Base-by-base conservation (phyloP, 1,284 basidiomycete species). In the Mycena citricolor region DNA sequence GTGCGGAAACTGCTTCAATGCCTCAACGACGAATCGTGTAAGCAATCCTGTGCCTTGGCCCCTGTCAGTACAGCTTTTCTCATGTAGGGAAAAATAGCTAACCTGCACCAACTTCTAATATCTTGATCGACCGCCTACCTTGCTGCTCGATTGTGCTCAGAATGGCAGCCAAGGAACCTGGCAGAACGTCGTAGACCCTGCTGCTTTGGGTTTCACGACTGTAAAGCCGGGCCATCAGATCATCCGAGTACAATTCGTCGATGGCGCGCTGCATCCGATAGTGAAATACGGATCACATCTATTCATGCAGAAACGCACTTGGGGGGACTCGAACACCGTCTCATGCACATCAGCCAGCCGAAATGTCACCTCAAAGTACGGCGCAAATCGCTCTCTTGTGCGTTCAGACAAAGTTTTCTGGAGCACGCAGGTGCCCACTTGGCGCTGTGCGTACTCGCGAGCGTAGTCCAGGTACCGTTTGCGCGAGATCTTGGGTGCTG, bases 71-170 rank as follows among this genome's bases (percentile, higher is more conserved):
- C n/a, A n/a, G n/a, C n/a, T n/a, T n/a, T 19, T 20, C 24, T 39
- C 37, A 25, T 26, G 22, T 13, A 10, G 5, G 14, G 3, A 13
- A 38, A 26, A n/a, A 25, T 4, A 5, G n/a, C 12, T 22, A 25
- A 24, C 44, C 44, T 40, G 44, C 44, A 13, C 44, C 44, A 10
- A 45, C 44, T 32, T 45, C 44, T n/a, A 45, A 21, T 14, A 45
- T 40, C 22, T 33, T 45, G 30, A 45, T 28, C 2, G 26, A 28
- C n/a, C 37, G 13, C 36, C 33, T 45, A 3, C 44, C 44, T 26
- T 14, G 25, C 4, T 32, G 12, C 19, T 31, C 17, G 4, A 40
- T 17, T 8, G 26, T 25, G 12, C 25, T 16, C 8, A 45, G 20
- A 3, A 40, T 12, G 11, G 23, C 16, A 38, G 39, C 13, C 38